Evolutionary conservation across 2,329 filamentous ascomycete genomes (phyloP).

Genomic region (Hypoxylon sp.): DNA sequence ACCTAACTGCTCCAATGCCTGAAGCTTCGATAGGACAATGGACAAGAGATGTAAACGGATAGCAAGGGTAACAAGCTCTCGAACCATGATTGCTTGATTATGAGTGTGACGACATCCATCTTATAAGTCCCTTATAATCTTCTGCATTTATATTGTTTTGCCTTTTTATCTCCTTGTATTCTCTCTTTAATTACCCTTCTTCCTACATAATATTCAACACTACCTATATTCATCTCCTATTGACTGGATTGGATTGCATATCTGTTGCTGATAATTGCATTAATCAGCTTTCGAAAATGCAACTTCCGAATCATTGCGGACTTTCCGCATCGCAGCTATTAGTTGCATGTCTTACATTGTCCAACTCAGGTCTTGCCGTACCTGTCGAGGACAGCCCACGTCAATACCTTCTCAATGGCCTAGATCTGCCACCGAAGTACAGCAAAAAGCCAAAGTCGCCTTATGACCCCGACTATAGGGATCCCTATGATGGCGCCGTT

Average conservation of each 20-base stretch:
- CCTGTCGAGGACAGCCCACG: conserved; percentile 60
- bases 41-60: too few species aligned
- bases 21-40: conserved; percentile 15
- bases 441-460: conserved; percentile 54
- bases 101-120: conserved; percentile 20
- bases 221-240: too few species aligned
- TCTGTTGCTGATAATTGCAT: too few species aligned
- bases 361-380: conserved; percentile 39
- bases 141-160: conserved; percentile 1
- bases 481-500: conserved; percentile 69
- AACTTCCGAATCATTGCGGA: conserved; percentile 26
- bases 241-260: too few species aligned
- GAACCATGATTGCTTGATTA: conserved; percentile 19
- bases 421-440: conserved; percentile 56
- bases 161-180: background rate
- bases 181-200: too few species aligned
- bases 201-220: too few species aligned
- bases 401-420: conserved; percentile 61
- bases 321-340: conserved; percentile 38
- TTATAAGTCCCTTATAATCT: conserved; percentile 6
- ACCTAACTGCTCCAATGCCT: conserved; percentile 1
- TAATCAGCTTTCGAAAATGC: too few species aligned
- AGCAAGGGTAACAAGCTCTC: conserved; percentile 17
- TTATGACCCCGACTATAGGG: conserved; percentile 66
- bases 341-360: conserved; percentile 40